Evolutionary conservation across 345 rosid genomes (phyloP).

Genomic region (Dimocarpus longan): DNA sequence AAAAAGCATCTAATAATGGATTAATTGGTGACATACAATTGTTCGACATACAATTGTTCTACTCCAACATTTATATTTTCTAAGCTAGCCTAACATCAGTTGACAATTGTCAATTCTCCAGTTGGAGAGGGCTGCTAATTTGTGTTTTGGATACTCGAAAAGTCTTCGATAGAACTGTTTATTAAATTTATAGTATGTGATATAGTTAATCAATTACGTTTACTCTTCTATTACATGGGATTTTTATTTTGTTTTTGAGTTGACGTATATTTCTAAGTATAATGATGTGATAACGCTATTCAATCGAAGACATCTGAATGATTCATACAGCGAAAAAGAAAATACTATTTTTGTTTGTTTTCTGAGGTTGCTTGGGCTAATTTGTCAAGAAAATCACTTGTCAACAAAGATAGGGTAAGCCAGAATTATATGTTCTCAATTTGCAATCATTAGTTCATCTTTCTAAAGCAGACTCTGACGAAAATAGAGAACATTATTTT

Average conservation of each 20-base stretch:
- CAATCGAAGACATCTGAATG: not conserved
- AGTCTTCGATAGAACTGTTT: not conserved
- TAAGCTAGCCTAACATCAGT: not conserved
- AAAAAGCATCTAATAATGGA: not conserved
- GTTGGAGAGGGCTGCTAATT: not conserved
- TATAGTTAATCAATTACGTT: too few relatives aligned
- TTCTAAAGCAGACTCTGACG: not conserved
- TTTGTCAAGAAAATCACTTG: not conserved
- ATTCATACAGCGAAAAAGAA: too few relatives aligned
- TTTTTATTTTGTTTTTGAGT: not conserved
- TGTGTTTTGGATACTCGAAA: too few relatives aligned
- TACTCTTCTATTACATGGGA: too few relatives aligned
- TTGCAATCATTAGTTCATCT: not conserved
- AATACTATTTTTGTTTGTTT: not conserved
- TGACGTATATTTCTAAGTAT: not conserved
- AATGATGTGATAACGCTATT: not conserved
- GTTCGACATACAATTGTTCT: not conserved
- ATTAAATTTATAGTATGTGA: too few relatives aligned
- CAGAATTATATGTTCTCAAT: not conserved
- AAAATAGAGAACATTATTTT: not conserved
- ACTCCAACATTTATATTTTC: not conserved
- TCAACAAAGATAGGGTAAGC: not conserved
- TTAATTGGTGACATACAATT: not conserved
- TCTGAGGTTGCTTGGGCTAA: not conserved
- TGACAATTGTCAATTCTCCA: not conserved